phyloP scores from a whole-genome alignment of 2,329 filamentous ascomycete species.

The Graphilbum sp. region DNA sequence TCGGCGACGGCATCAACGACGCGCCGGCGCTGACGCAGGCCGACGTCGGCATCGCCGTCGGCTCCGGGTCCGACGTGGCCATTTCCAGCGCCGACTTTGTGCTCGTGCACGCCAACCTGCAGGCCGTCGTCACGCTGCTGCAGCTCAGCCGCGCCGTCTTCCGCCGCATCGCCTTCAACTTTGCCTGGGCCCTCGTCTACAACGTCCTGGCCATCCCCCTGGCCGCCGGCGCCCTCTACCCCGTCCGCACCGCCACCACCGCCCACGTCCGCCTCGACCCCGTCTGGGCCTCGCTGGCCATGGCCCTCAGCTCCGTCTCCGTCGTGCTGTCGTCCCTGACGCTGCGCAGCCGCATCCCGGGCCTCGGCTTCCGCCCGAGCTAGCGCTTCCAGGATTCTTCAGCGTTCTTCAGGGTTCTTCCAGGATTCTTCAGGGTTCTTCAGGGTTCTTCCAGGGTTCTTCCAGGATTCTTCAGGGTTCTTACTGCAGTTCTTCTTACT shows the following conservation, averaged over 20 bases:
- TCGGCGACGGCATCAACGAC: constrained; percentile 84
- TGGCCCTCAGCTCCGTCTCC: constrained; percentile 83
- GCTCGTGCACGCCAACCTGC: constrained; percentile 51
- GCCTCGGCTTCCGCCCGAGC: constrained; percentile 26
- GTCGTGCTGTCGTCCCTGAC: constrained; percentile 71
- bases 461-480: no score
- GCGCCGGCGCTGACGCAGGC: constrained; percentile 65
- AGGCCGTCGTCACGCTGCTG: constrained; percentile 55
- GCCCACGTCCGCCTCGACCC: constrained; percentile 51
- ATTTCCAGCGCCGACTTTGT: constrained; percentile 72
- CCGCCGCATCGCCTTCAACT: constrained; percentile 66
- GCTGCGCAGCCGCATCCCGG: constrained; percentile 35
- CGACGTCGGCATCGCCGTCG: constrained; percentile 73
- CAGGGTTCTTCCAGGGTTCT: no score
- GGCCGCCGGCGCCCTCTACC: constrained; percentile 64
- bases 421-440: no score
- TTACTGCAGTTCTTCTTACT: no score
- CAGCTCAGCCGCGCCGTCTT: constrained; percentile 58
- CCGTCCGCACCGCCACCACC: constrained; percentile 27
- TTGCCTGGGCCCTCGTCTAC: constrained; percentile 72
- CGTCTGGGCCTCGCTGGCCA: constrained; percentile 78
- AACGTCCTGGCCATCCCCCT: constrained; percentile 65
- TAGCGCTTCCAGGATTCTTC: no score
- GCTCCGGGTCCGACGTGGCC: constrained; percentile 69
- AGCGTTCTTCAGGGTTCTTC: no score